Evolutionary conservation across 225 moss, liverwort and hornwort genomes (phyloP), one percentile per base, ranked within the genome.

Genomic region (Ulota crispa): DNA sequence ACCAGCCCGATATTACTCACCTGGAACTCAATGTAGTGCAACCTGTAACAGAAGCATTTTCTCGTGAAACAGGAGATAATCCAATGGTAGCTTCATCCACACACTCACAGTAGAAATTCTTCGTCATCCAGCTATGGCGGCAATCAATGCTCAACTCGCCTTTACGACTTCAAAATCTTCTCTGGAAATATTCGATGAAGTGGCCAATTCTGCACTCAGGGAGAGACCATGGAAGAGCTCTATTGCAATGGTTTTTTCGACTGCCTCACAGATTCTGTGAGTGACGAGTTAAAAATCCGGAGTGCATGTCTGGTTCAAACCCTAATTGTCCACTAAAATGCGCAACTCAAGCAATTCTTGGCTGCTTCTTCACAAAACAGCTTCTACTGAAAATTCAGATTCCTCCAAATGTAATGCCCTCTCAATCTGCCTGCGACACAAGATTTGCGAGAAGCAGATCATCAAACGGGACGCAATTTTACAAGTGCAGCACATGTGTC

Each of bases 21-120:
- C 68, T 60, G 43, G 60, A 19, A 68, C 13, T 45, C 47, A 45
- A 41, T 70, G 34, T 6, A 9, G 34, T 14, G 57, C 53, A 27
- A 71, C 50, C 86, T 86, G 79, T 36, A 19, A 50, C 43, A 86
- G 2, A 7, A 3, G 67, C 59, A 28, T 57, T 55, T 63, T 15
- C 5, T 47, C 42, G 42, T 64, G 43, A 80, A 52, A 59, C 39
- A 5, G 19, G n/a, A 4, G 60, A 31, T 24, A 11, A 16, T 19
- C 61, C 14, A 47, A 47, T 23, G 23, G 14, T n/a, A 64, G 32
- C 47, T 45, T 45, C 45, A 31, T 47, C 47, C 81, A 19, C 7
- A 19, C 19, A 45, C 45, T 14, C 11, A 47, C 20, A 26, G 14
- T 26, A 8, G 45, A 41, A 21, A 26, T 42, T 78, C 65, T 21